Evolutionary conservation across 129 eudicot genomes (phyloP), one percentile per base, ranked within the genome.

Genomic region (Mikania micrantha): DNA sequence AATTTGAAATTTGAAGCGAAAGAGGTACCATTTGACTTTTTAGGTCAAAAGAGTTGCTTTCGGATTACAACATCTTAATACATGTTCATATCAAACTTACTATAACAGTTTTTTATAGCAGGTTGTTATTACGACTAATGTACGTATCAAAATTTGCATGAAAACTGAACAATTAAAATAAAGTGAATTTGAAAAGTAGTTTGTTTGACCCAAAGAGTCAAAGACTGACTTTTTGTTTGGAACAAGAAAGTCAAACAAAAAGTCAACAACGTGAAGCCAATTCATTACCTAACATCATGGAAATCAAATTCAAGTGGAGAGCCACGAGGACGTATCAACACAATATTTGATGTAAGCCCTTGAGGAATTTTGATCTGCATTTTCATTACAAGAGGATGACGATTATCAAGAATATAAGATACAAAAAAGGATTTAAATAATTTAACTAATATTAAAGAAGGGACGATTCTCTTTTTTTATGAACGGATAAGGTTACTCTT

Each of bases 321-420:
- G 45, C 95, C 95, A 81, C 83, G 78, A 0, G 85, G 77, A 78
- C 79, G 77, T 60, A 75, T 82, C 77, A 87, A 39, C 64, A 82
- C 92, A 77, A 89, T 1, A n/a, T n/a, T n/a, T n/a, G n/a, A n/a
- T n/a, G n/a, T n/a, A 32, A 82, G 72, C 52, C 98, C 98, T 7
- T 81, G 47, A 19, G 91, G 98, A 71, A 88, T 84, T 72, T 70
- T 85, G 73, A 91, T 91, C 98, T 91, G 89, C 80, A 79, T 76
- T 50, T 29, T 35, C 35, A 45, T 40, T 24, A 67, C 16, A 22
- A 58, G 64, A 42, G n/a, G n/a, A n/a, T n/a, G n/a, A n/a, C n/a
- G n/a, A n/a, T n/a, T n/a, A n/a, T n/a, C n/a, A n/a, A n/a, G n/a
- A n/a, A n/a, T n/a, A n/a, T n/a, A n/a, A n/a, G n/a, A n/a, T n/a